Percentiles rank a stretch among this genome's conserved stretches.
Evolutionary conservation across 192 early-diverging fungal genomes (phyloP).

Genomic region (Jimgerdemannia lactiflua): DNA sequence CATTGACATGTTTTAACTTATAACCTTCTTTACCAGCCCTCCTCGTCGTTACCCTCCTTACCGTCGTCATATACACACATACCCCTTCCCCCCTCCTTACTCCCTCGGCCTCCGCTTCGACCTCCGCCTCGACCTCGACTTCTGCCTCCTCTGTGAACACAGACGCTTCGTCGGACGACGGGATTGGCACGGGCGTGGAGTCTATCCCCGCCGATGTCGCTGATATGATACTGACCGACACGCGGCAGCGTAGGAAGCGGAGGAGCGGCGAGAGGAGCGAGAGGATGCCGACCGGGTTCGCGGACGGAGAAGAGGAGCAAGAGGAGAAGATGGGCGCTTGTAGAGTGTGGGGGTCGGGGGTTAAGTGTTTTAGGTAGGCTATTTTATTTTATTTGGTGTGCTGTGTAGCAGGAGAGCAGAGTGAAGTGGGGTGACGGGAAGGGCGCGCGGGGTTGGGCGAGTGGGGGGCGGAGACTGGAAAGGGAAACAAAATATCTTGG

Average conservation of each 20-base stretch:
- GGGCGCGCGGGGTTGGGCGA: no score
- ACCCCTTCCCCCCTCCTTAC: neutral
- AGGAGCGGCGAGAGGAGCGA: neutral
- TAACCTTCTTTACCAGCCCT: neutral
- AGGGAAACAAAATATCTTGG: no score
- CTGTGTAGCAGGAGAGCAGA: no score
- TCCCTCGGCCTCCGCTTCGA: neutral
- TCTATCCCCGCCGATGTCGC: neutral
- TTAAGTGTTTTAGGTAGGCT: neutral
- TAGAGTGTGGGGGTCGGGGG: slow-evolving; percentile 1
- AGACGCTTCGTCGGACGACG: neutral
- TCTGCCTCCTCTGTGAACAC: neutral
- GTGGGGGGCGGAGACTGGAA: no score
- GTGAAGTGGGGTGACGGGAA: no score
- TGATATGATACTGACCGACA: neutral
- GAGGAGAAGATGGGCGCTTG: neutral
- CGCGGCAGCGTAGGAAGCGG: neutral
- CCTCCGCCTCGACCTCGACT: neutral
- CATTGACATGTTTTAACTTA: no score
- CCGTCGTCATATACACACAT: neutral
- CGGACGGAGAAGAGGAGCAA: neutral
- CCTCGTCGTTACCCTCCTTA: neutral
- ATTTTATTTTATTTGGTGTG: no score
- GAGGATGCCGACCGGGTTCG: neutral
- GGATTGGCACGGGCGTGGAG: neutral